Base-by-base conservation (phyloP, 345 rosid species). In the Geranium rotundifolium region DNA sequence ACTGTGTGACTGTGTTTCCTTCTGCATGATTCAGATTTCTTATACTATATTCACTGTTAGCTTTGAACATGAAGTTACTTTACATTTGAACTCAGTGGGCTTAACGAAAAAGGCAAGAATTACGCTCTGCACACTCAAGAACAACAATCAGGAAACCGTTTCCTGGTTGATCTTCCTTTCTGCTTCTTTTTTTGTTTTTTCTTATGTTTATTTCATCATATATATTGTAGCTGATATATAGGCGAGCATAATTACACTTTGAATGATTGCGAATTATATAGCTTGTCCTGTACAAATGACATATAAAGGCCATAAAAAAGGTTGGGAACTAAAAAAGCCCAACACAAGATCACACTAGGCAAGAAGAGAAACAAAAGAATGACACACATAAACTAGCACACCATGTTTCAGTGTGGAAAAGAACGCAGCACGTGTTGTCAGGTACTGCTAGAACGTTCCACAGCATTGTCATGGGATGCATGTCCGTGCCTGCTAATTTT, bases 381-480 rank as follows among this genome's bases (percentile, higher is more conserved):
- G 83, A 52, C 77, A 73, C 79, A 61, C 80, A 41, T 67, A n/a
- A 72, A 58, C 64, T 76, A 75, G 68, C 85, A 80, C 79, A 67
- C 69, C 59, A 50, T 63, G 61, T 74, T 34, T 71, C 72, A 29
- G 65, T 54, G 67, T 69, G 63, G 23, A 49, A 54, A 60, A 30
- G 61, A 49, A 41, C 83, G 75, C 83, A 63, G 76, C 70, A 66
- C 82, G 78, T 69, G 65, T 59, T 68, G 63, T 74, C 71, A 64
- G 81, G 76, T 73, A 87, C 70, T 65, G 76, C 83, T 79, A 84
- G 90, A 82, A 84, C 83, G 96, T 74, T 69, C 89, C 88, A 29
- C 77, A 68, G 73, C 84, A 89, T 73, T 83, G 89, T 72, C 57
- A 64, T 34, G 81, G 85, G 77, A 72, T 82, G 95, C 91, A 82